These are phyloP conservation scores for Talaromyces sp. DNA, from an alignment of 2,329 filamentous ascomycete genomes.

Conservation along the genomic window DNA sequence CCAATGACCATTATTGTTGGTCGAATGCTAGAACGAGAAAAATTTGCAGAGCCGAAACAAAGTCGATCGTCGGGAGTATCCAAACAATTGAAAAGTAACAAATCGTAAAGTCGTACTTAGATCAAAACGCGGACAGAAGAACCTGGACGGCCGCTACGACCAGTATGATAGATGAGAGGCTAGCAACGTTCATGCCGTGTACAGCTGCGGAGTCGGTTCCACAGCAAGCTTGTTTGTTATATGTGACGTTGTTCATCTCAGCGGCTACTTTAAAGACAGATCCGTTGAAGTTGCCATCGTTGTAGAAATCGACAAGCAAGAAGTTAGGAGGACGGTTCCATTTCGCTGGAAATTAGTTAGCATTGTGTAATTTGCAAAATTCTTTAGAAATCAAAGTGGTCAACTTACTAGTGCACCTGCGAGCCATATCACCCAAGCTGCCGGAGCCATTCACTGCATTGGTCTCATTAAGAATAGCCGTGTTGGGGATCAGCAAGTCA, in stretches of 20 bases:
- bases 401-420: constrained; percentile 62
- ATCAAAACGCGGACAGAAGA: constrained; percentile 27
- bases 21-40: neutral
- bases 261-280: constrained; percentile 78
- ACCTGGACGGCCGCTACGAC: constrained; percentile 29
- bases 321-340: constrained; percentile 76
- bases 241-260: constrained; percentile 71
- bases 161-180: constrained; percentile 24
- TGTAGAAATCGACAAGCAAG: constrained; percentile 84
- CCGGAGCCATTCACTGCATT: constrained; percentile 69
- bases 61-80: neutral
- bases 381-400: neutral
- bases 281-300: constrained; percentile 64
- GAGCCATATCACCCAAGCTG: constrained; percentile 65
- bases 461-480: constrained; percentile 69
- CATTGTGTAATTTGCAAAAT: constrained; percentile 17
- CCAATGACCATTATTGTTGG: neutral
- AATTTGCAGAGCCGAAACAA: too few species aligned
- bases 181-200: constrained; percentile 20
- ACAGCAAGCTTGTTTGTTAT: constrained; percentile 50
- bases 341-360: constrained; percentile 30
- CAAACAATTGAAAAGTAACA: neutral
- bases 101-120: constrained; percentile 17
- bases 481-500: constrained; percentile 71
- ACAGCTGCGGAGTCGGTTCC: constrained; percentile 33